Base-by-base conservation (phyloP, 441 rosid genomes). In the Populus hybrid region DNA sequence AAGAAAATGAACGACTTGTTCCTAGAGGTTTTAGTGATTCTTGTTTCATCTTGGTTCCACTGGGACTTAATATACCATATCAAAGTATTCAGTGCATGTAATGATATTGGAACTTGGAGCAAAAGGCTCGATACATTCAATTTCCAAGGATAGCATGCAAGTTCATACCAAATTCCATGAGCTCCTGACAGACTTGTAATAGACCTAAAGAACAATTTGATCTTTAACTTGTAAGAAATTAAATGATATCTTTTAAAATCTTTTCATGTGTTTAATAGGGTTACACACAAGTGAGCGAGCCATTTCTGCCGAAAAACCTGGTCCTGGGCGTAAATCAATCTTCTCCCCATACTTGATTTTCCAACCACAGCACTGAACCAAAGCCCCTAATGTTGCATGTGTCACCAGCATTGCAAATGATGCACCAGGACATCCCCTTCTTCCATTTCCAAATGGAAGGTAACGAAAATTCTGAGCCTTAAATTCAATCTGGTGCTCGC, bases 291-390 rank as follows among this genome's bases (percentile, higher is more conserved):
- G 88, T 1, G 92, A 88, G 0, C 16, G 24, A 36, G 87, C 89
- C 87, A 83, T 84, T 81, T 86, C 90, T 4, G 87, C 77, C 1
- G 80, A 74, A 35, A 85, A 84, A 20, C 90, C 88, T 2, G 87
- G 64, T 5, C 91, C 91, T 1, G 1, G 79, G 23, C 74, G 78
- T 76, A 88, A 34, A 30, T 87, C 84, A 71, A 86, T 85, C 67
- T 70, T 67, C 24, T 77, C 83, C 16, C 83, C 87, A 42, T 66
- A 86, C 35, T 71, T 77, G 4, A 82, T 65, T 77, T 83, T 72
- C 92, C 94, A 89, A 74, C 89, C 90, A 75, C 89, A 90, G 46
- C 90, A 86, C 59, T 88, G 92, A 16, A 89, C 91, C 81, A 86
- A 38, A 1, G 84, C 77, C 23, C 89, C 92, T 0, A 86, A 73